Evolutionary conservation across 768 basidiomycete species (phyloP).

Genomic region (Suillus weaverae): DNA sequence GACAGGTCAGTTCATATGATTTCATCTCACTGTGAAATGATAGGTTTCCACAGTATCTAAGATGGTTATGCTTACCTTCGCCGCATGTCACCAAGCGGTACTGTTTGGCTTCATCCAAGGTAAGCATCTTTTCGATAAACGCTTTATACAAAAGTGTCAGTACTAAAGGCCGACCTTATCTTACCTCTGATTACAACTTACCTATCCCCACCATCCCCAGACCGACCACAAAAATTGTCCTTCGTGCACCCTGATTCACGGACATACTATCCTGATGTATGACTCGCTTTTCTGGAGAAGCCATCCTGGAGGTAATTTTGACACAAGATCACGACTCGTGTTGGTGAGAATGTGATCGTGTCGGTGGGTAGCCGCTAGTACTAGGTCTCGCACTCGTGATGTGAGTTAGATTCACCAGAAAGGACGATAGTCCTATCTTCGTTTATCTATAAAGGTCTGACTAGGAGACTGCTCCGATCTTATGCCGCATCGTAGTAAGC

Average conservation of each 20-base stretch:
- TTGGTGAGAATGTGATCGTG: background rate
- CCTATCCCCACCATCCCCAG: constrained; percentile 66
- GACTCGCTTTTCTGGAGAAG: background rate
- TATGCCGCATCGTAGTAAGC: too few species aligned
- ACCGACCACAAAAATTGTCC: constrained; percentile 38
- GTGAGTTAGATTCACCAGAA: too few species aligned
- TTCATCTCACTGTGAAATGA: constrained; percentile 23
- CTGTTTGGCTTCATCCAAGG: constrained; percentile 46
- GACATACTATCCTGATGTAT: background rate
- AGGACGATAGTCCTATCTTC: too few species aligned
- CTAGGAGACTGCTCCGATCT: too few species aligned
- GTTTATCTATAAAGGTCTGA: too few species aligned
- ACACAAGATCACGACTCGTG: background rate
- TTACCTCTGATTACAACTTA: constrained; percentile 17
- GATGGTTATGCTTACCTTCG: constrained; percentile 40
- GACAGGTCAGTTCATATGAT: constrained; percentile 7
- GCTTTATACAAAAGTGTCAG: constrained; percentile 32
- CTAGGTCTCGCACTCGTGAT: too few species aligned
- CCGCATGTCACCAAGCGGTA: constrained; percentile 62
- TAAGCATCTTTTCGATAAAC: constrained; percentile 69
- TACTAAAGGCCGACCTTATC: background rate
- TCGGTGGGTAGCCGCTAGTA: too few species aligned
- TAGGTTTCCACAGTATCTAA: constrained; percentile 12
- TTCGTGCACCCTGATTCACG: background rate
- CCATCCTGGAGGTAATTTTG: background rate